These are phyloP conservation scores for Chlorella sp. DNA, from an alignment of 139 green algal species.

Conservation along the genomic window DNA sequence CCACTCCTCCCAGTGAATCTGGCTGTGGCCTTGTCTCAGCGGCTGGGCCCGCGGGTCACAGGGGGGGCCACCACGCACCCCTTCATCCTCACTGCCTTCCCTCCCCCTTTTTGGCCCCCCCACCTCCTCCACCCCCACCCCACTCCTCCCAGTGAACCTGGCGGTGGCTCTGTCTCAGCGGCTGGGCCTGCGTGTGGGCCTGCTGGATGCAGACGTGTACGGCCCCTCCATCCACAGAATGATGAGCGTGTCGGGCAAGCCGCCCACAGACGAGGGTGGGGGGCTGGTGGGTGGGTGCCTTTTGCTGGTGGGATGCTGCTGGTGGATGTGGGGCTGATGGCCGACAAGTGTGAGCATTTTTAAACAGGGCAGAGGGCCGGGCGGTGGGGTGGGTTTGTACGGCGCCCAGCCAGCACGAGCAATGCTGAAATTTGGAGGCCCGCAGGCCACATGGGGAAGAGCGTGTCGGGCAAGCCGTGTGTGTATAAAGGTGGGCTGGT, in stretches of 20 bases:
- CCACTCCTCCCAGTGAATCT: constrained; percentile 81
- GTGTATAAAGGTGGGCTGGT: neutral
- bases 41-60: constrained; percentile 72
- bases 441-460: constrained; percentile 55
- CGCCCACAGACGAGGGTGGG: constrained; percentile 30
- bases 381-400: too few species aligned
- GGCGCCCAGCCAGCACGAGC: too few species aligned
- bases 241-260: constrained; percentile 81
- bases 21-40: constrained; percentile 77
- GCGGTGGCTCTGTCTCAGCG: constrained; percentile 77
- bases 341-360: too few species aligned
- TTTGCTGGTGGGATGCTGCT: too few species aligned
- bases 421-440: too few species aligned
- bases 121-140: too few species aligned
- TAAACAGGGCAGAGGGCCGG: too few species aligned
- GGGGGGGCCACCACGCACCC: too few species aligned
- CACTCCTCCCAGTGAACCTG: constrained; percentile 81
- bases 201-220: constrained; percentile 95
- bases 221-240: constrained; percentile 87
- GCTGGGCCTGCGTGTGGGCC: constrained; percentile 75
- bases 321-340: too few species aligned
- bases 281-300: too few species aligned
- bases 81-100: neutral
- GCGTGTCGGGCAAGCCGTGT: constrained; percentile 65
- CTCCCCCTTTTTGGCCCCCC: too few species aligned